Percentiles rank a stretch among this genome's conserved stretches.
Conservation (phyloP, 2,329 filamentous ascomycete genomes). For the Botrytis squamosa region DNA sequence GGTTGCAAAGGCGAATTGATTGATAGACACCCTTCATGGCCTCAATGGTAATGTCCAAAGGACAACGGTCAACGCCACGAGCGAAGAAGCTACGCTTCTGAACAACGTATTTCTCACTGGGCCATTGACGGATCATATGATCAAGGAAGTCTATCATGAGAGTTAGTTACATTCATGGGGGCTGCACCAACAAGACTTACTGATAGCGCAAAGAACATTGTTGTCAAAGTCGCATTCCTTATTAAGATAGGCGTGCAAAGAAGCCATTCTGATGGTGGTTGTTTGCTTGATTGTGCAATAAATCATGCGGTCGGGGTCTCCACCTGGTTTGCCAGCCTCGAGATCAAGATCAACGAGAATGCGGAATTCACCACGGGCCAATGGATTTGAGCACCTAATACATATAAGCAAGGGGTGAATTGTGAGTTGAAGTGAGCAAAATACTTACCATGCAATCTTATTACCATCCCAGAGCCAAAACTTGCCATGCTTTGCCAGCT, state of each 20-base stretch:
- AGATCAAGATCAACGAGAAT: slow-evolving; percentile 71
- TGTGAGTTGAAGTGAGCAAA: slow-evolving; percentile 5
- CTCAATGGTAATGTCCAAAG: slow-evolving; percentile 66
- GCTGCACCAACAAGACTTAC: slow-evolving; percentile 42
- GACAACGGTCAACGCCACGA: slow-evolving; percentile 33
- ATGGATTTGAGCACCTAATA: slow-evolving; percentile 41
- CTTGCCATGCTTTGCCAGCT: slow-evolving; percentile 49
- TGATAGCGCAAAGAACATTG: slow-evolving; percentile 74
- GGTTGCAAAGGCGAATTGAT: slow-evolving; percentile 72
- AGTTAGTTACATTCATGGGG: slow-evolving; percentile 14
- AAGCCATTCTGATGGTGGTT: slow-evolving; percentile 65
- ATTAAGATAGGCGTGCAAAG: slow-evolving; percentile 65
- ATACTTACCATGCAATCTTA: slow-evolving; percentile 76
- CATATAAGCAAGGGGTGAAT: slow-evolving; percentile 30
- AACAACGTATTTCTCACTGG: slow-evolving; percentile 62
- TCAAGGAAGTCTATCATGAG: slow-evolving; percentile 69
- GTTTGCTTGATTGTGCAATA: slow-evolving; percentile 61
- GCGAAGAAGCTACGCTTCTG: slow-evolving; percentile 84
- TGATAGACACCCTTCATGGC: slow-evolving; percentile 89
- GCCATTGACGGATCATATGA: slow-evolving; percentile 79
- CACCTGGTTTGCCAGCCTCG: slow-evolving; percentile 47
- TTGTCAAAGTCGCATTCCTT: slow-evolving; percentile 61
- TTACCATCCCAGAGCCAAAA: slow-evolving; percentile 77
- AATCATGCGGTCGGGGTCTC: slow-evolving; percentile 47
- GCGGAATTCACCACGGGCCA: slow-evolving; percentile 45